Percentiles rank a stretch among this genome's conserved stretches.
phyloP scores from a whole-genome alignment of 2,329 filamentous ascomycete species.

The Alternaria ventricosa region DNA sequence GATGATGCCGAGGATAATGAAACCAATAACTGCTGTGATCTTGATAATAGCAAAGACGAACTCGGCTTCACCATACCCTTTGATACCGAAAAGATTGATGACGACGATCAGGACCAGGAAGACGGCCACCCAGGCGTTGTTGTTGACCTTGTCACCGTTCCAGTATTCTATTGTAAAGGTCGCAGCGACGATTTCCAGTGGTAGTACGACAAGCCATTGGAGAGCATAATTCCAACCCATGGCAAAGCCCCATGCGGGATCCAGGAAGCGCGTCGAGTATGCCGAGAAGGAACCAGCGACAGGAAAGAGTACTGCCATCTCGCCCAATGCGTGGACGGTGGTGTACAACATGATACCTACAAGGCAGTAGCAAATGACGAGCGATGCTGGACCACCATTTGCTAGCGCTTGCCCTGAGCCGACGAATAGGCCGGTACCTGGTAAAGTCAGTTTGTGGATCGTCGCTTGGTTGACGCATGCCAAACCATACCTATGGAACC shows the following conservation, averaged over 20 bases:
- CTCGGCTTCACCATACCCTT: slow-evolving; percentile 88
- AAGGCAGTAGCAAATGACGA: slow-evolving; percentile 56
- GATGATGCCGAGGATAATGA: slow-evolving; percentile 86
- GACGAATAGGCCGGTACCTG: slow-evolving; percentile 75
- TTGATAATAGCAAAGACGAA: slow-evolving; percentile 89
- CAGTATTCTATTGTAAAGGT: slow-evolving; percentile 85
- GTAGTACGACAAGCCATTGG: slow-evolving; percentile 85
- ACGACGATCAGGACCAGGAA: slow-evolving; percentile 77
- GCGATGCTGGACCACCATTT: slow-evolving; percentile 47
- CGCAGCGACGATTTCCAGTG: slow-evolving; percentile 85
- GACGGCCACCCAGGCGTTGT: slow-evolving; percentile 75
- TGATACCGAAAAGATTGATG: slow-evolving; percentile 74
- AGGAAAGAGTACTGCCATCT: slow-evolving; percentile 88
- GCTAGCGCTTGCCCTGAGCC: slow-evolving; percentile 63
- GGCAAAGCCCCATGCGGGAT: slow-evolving; percentile 92
- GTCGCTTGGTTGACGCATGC: slow-evolving; percentile 5
- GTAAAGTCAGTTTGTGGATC: slow-evolving; percentile 20
- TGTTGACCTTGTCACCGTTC: slow-evolving; percentile 60
- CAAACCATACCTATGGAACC: slow-evolving; percentile 70
- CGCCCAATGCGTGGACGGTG: slow-evolving; percentile 88
- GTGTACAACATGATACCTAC: slow-evolving; percentile 90
- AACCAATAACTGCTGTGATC: slow-evolving; percentile 82
- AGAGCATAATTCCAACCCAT: slow-evolving; percentile 96
- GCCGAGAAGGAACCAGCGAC: slow-evolving; percentile 91
- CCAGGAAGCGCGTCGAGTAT: slow-evolving; percentile 89